Conservation (phyloP, 1,284 basidiomycete species). For the Athelia psychrophila region DNA sequence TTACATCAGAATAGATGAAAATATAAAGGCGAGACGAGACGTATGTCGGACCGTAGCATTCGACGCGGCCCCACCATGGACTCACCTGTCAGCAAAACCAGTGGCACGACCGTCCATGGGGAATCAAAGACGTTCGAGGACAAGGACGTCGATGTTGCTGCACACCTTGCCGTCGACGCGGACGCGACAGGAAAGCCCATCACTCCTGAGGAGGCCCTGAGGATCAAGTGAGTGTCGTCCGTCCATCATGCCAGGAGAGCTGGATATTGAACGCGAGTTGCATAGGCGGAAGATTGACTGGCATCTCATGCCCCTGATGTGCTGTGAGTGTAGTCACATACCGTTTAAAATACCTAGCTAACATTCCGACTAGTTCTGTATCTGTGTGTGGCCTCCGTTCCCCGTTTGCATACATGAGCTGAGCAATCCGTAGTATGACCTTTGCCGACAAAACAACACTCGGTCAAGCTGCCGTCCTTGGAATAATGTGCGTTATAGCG, state of each 20-base stretch:
- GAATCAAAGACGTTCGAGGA: constrained; percentile 17
- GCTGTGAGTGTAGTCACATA: constrained; percentile 51
- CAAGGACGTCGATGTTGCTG: constrained; percentile 44
- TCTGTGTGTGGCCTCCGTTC: constrained; percentile 36
- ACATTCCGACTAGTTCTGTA: constrained; percentile 41
- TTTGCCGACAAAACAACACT: constrained; percentile 77
- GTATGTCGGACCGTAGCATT: no score
- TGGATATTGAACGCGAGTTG: background rate
- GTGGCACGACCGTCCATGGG: background rate
- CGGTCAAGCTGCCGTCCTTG: constrained; percentile 68
- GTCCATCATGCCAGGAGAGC: background rate
- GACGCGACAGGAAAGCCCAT: constrained; percentile 25
- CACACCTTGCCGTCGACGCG: constrained; percentile 32
- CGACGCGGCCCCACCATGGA: no score
- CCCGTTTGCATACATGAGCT: constrained; percentile 22
- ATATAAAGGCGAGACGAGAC: no score
- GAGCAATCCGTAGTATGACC: constrained; percentile 43
- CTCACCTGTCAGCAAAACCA: no score
- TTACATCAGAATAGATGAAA: no score
- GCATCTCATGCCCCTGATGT: constrained; percentile 77
- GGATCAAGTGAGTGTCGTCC: constrained; percentile 29
- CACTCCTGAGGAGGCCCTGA: constrained; percentile 36
- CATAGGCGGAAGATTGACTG: constrained; percentile 67
- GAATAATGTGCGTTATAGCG: constrained; percentile 57
- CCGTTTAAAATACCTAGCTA: no score